phyloP scores from a whole-genome alignment of 805 yeast species.

The Metschnikowia borealis region DNA sequence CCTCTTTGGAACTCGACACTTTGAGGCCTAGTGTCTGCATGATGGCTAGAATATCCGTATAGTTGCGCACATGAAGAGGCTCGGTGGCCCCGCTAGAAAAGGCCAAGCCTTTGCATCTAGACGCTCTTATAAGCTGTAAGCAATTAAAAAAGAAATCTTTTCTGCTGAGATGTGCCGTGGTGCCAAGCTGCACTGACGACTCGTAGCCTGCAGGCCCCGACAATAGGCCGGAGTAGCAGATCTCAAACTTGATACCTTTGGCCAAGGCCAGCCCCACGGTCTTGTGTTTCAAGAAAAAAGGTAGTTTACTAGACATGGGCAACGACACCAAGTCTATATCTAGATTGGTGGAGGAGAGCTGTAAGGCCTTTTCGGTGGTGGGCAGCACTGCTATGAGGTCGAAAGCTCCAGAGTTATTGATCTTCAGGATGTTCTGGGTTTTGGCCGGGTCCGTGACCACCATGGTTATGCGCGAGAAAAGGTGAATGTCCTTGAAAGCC shows the following conservation, averaged over 20 bases:
- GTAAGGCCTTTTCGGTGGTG: slow-evolving; percentile 69
- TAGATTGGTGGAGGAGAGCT: slow-evolving; percentile 65
- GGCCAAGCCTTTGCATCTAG: slow-evolving; percentile 75
- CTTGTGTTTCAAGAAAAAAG: slow-evolving; percentile 78
- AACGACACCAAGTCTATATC: slow-evolving; percentile 82
- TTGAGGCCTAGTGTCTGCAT: slow-evolving; percentile 69
- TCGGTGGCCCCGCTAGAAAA: slow-evolving; percentile 69
- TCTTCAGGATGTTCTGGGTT: slow-evolving; percentile 55
- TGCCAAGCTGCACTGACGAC: slow-evolving; percentile 17
- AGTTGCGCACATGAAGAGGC: slow-evolving; percentile 58
- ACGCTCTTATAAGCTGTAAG: slow-evolving; percentile 71
- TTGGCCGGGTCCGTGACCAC: slow-evolving; percentile 74
- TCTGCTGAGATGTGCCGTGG: slow-evolving; percentile 38
- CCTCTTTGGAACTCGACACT: slow-evolving; percentile 53
- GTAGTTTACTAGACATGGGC: slow-evolving; percentile 59
- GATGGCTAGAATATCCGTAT: slow-evolving; percentile 64
- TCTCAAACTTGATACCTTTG: slow-evolving; percentile 79
- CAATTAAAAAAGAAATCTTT: slow-evolving; percentile 67
- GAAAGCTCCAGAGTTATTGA: slow-evolving; percentile 41
- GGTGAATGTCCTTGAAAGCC: slow-evolving; percentile 32
- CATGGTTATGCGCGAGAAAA: slow-evolving; percentile 71
- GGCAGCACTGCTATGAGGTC: slow-evolving; percentile 86
- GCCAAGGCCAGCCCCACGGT: slow-evolving; percentile 78
- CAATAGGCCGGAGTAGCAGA: slow-evolving; percentile 59
- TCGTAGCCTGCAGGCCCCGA: slow-evolving; percentile 32